Base-by-base conservation (phyloP, 1,284 basidiomycete species). In the Polyporus tsugae region DNA sequence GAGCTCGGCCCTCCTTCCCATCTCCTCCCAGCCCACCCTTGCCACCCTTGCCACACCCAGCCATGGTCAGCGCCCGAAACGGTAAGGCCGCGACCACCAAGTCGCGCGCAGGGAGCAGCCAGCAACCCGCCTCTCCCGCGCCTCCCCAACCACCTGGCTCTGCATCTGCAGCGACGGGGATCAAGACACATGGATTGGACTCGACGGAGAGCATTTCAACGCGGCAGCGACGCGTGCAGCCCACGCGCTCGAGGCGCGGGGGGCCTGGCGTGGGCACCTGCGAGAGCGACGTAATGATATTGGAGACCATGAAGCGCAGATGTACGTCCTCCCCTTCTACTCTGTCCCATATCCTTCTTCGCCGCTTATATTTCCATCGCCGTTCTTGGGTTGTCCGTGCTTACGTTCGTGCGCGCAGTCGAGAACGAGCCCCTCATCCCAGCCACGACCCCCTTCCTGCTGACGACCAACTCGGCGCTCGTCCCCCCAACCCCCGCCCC, bases 221-320 rank as follows among this genome's bases (percentile, higher is more conserved):
- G 36, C 77, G 78, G 65, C 89, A 89, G 78, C 92, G 91, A 80
- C 89, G 95, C 79, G 90, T 95, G 57, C 82, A 94, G 63, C 94
- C 94, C 41, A 88, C 92, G 77, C 88, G 95, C 73, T 87, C 91
- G 65, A 86, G 93, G 73, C 87, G 94, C 67, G 91, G 93, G 62
- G 92, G 92, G 4, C 91, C 91, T 46, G 91, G 90, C 44, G 87
- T 93, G 61, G 92, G 93, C 66, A 89, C 79, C 70, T 89, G 89
- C 77, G 93, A 95, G 72, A 82, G 91, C 36, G 95, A 97, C 82
- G 78, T 90, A 70, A 91, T 95, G 89, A 92, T 97, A 77, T 80
- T 95, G 70, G 94, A 96, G 75, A 92, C 91, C 75, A 86, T 93
- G 75, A 89, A 89, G 79, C 87, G 93, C 75, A 89, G 86, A 84